Conservation (phyloP, 768 basidiomycete genomes). For the Pilatotrama ljubarskyi region DNA sequence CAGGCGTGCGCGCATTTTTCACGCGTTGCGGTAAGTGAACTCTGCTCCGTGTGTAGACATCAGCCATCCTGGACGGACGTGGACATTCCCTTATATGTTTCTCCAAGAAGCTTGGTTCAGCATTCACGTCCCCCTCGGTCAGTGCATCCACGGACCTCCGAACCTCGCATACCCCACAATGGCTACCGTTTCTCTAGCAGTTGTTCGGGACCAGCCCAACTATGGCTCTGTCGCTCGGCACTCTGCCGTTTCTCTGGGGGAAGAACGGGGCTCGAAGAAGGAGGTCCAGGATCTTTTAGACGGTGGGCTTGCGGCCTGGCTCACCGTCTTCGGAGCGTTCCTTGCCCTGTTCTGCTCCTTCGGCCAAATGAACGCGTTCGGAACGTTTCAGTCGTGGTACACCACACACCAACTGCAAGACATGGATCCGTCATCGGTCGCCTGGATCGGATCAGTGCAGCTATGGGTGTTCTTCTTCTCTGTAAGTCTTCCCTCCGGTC, state of each 20-base stretch:
- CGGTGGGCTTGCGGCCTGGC: constrained; percentile 36
- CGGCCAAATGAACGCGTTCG: constrained; percentile 70
- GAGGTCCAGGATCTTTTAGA: constrained; percentile 26
- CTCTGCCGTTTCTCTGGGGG: neutral
- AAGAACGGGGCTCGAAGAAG: neutral
- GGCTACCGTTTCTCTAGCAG: neutral
- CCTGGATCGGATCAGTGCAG: constrained; percentile 62
- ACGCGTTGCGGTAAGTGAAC: neutral
- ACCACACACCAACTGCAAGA: constrained; percentile 55
- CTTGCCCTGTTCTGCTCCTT: constrained; percentile 68
- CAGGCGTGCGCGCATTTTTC: constrained; percentile 5
- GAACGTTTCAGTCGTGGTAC: constrained; percentile 72
- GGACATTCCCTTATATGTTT: neutral
- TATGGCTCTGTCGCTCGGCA: constrained; percentile 4
- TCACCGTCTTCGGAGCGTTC: constrained; percentile 64
- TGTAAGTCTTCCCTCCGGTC: constrained; percentile 39
- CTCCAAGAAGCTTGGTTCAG: neutral
- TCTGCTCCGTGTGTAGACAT: constrained; percentile 13
- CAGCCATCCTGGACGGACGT: constrained; percentile 15
- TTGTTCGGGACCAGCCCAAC: neutral
- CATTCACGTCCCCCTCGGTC: neutral
- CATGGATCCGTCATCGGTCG: constrained; percentile 35
- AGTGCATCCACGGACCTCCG: neutral
- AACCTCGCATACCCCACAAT: neutral
- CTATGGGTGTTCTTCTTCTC: constrained; percentile 73